Percentiles rank a stretch among this genome's conserved stretches.
These are phyloP conservation scores for Calonectria pauciramosa DNA, from an alignment of 2,329 filamentous ascomycete species.

Conservation along the genomic window DNA sequence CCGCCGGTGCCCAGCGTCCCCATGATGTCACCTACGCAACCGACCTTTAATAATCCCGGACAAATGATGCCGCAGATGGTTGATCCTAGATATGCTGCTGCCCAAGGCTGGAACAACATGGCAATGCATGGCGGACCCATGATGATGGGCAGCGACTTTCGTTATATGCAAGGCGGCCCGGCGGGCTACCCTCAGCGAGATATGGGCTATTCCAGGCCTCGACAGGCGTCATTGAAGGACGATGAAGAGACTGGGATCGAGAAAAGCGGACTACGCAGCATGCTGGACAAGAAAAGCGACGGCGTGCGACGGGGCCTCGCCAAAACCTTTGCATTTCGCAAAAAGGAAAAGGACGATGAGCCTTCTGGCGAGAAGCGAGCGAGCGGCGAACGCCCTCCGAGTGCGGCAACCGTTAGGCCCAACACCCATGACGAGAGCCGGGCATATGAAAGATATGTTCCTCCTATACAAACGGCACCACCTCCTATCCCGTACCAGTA, in stretches of 20 bases:
- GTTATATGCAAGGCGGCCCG: conserved; percentile 47
- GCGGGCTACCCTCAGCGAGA: conserved; percentile 44
- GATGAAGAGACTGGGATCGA: conserved; percentile 69
- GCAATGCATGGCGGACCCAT: conserved; percentile 20
- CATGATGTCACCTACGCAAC: conserved; percentile 57
- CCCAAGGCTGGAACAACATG: conserved; percentile 19
- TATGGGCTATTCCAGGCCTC: conserved; percentile 59
- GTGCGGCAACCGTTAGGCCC: conserved; percentile 38
- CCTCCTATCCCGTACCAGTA: conserved; percentile 30
- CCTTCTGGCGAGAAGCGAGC: conserved; percentile 19
- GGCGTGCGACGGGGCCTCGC: conserved; percentile 66
- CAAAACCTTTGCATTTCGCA: conserved; percentile 66
- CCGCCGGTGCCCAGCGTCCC: conserved; percentile 48
- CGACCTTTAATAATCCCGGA: conserved; percentile 52
- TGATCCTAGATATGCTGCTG: conserved; percentile 18
- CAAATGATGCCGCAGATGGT: conserved; percentile 20
- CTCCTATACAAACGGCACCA: conserved; percentile 28
- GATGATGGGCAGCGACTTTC: conserved; percentile 36
- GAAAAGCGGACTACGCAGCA: conserved; percentile 65
- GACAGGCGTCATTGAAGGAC: conserved; percentile 60
- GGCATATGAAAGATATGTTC: conserved; percentile 26
- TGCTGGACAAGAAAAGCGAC: conserved; percentile 69
- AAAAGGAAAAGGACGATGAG: conserved; percentile 59
- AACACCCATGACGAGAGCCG: conserved; percentile 29
- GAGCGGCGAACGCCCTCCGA: conserved; percentile 38